Conservation (phyloP, 106 monocot species). For the Apostasia shenzhenica region DNA sequence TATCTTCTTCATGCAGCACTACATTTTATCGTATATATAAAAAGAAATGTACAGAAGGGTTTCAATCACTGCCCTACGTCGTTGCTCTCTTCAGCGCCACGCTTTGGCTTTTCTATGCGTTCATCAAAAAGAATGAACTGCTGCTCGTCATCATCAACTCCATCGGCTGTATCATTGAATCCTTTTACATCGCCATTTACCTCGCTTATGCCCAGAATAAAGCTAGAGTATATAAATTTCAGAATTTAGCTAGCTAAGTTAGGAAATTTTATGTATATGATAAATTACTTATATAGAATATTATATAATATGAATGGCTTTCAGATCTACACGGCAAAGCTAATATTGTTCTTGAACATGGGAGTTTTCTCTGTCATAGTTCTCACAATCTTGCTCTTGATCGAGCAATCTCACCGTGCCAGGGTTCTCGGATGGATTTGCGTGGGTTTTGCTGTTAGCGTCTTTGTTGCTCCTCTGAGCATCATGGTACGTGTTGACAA, state of each 20-base stretch:
- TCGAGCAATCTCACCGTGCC: background rate
- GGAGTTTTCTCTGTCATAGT: slow-evolving; percentile 23
- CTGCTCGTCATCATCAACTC: slow-evolving; percentile 78
- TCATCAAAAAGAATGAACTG: slow-evolving; percentile 31
- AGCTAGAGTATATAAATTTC: slow-evolving; percentile 21
- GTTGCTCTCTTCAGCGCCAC: slow-evolving; percentile 11
- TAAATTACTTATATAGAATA: background rate
- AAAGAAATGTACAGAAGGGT: slow-evolving; percentile 15
- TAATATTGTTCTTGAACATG: slow-evolving; percentile 31
- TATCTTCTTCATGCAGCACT: background rate
- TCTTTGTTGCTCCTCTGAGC: slow-evolving; percentile 15
- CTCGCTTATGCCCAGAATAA: slow-evolving; percentile 41
- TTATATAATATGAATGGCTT: background rate
- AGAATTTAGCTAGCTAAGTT: background rate
- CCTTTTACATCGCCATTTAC: slow-evolving; percentile 49
- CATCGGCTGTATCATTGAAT: slow-evolving; percentile 56
- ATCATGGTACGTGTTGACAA: slow-evolving; percentile 5
- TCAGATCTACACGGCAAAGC: slow-evolving; percentile 27
- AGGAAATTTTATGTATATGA: background rate
- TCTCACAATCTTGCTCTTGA: background rate
- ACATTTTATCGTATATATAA: slow-evolving; percentile 8
- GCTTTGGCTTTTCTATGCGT: slow-evolving; percentile 18
- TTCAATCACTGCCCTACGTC: slow-evolving; percentile 11
- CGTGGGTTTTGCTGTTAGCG: background rate
- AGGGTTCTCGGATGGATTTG: slow-evolving; percentile 1